Evolutionary conservation across 2,329 filamentous ascomycete species (phyloP).

Genomic region (Passalora sequoiae): DNA sequence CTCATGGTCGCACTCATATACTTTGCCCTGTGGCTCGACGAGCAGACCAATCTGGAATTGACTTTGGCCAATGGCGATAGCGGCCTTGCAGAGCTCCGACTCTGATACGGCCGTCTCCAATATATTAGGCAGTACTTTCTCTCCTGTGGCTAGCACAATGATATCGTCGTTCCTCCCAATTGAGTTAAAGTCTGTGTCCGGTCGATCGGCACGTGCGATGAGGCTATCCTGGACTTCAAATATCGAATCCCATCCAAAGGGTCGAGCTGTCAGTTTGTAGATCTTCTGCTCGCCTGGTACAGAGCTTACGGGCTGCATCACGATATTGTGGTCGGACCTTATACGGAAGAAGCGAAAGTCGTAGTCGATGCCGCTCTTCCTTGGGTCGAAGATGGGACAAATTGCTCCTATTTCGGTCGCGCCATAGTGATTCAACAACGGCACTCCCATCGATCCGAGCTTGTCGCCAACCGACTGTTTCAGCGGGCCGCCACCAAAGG

Average conservation of each 20-base stretch:
- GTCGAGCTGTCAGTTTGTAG: not conserved
- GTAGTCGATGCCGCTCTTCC: not conserved
- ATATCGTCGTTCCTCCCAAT: constrained; percentile 3
- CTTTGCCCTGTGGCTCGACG: not conserved
- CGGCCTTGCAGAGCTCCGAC: not conserved
- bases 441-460: not conserved
- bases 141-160: not conserved
- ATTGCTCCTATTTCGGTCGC: not conserved
- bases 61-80: not conserved
- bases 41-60: not conserved
- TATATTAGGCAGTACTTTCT: not conserved
- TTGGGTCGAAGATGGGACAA: not conserved
- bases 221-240: constrained; percentile 1
- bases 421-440: constrained; percentile 1
- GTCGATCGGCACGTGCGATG: not conserved
- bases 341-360: not conserved
- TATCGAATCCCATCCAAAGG: not conserved
- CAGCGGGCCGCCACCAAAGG: not conserved
- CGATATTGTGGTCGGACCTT: not conserved
- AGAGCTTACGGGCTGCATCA: not conserved
- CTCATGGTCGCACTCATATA: not conserved
- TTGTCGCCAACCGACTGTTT: not conserved
- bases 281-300: not conserved
- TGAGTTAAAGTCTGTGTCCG: not conserved
- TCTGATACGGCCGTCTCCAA: not conserved